Evolutionary conservation across 1,139 yeast species (phyloP).

Genomic region (Yamadazyma spencermartinsiae): DNA sequence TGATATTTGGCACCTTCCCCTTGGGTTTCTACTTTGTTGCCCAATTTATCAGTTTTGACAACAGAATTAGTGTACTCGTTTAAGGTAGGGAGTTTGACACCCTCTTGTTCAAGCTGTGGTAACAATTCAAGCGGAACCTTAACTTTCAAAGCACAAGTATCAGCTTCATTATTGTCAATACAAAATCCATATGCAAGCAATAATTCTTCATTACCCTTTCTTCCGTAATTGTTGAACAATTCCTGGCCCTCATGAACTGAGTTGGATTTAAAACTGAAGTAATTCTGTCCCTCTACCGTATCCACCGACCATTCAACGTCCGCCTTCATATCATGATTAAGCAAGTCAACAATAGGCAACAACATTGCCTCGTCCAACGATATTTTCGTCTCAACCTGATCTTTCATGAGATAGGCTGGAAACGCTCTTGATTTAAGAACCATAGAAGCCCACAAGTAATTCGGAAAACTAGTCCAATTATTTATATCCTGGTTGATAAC

Average conservation of each 20-base stretch:
- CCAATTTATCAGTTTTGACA: constrained; percentile 13
- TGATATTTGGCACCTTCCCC: constrained; percentile 8
- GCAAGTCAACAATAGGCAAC: constrained; percentile 73
- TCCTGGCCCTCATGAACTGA: constrained; percentile 39
- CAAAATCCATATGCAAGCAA: constrained; percentile 70
- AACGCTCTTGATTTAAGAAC: constrained; percentile 78
- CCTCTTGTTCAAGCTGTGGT: constrained; percentile 35
- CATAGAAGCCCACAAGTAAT: constrained; percentile 72
- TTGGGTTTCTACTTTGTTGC: constrained; percentile 5
- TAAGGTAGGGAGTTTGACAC: constrained; percentile 47
- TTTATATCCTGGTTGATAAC: constrained; percentile 19
- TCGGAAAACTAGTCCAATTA: constrained; percentile 64
- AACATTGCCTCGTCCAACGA: constrained; percentile 61
- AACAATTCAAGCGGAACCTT: constrained; percentile 43
- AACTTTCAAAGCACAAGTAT: constrained; percentile 58
- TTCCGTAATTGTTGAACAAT: constrained; percentile 79
- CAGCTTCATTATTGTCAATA: constrained; percentile 58
- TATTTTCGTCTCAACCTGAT: constrained; percentile 21
- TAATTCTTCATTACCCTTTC: constrained; percentile 80
- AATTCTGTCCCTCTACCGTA: constrained; percentile 14
- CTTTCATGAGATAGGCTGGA: constrained; percentile 54
- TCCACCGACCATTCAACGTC: constrained; percentile 63
- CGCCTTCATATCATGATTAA: constrained; percentile 67
- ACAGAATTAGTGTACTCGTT: constrained; percentile 50
- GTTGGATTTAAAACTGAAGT: constrained; percentile 34